Base-by-base conservation (phyloP, 768 basidiomycete genomes). In the Suillus hirtellus region DNA sequence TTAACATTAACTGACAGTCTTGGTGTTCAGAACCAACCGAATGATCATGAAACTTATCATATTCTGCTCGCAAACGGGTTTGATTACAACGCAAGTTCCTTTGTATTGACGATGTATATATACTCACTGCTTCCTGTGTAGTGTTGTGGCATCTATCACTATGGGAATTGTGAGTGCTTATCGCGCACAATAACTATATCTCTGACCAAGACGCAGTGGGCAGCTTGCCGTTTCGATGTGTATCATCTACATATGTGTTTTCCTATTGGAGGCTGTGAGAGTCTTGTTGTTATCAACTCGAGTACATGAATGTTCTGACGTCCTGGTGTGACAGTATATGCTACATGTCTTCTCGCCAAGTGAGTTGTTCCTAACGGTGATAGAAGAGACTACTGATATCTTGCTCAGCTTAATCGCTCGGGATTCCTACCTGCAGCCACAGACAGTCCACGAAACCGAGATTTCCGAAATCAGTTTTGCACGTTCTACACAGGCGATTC, bases 271-370 rank as follows among this genome's bases (percentile, higher is more conserved):
- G 56, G 67, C 3, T 58, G 73, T 74, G n/a, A 67, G 73, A 63
- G 11, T 21, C 19, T n/a, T 17, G n/a, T 4, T 9, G 54, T 19
- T 50, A 4, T 19, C 49, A 34, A 52, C 14, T 37, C 5, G 0
- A 35, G 42, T 35, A n/a, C 14, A 21, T 7, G 9, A 35, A 40
- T 21, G 34, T 35, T 42, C 43, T 53, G 43, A 53, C 40, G 2
- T 15, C n/a, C n/a, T 42, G 49, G 7, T 3, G 14, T 49, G 11
- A 40, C 8, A 74, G 73, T 74, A 42, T 74, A 74, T 66, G 69
- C 71, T 35, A 24, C 27, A 49, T 74, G 74, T 40, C 60, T 74
- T 2, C 73, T 74, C 66, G 61, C 73, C 21, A 74, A 74, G 73
- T 74, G 14, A 59, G 73, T 53, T 15, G 4, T 62, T 62, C 6